phyloP scores from a whole-genome alignment of 192 early-diverging fungal species.

The Podila clonocystis region DNA sequence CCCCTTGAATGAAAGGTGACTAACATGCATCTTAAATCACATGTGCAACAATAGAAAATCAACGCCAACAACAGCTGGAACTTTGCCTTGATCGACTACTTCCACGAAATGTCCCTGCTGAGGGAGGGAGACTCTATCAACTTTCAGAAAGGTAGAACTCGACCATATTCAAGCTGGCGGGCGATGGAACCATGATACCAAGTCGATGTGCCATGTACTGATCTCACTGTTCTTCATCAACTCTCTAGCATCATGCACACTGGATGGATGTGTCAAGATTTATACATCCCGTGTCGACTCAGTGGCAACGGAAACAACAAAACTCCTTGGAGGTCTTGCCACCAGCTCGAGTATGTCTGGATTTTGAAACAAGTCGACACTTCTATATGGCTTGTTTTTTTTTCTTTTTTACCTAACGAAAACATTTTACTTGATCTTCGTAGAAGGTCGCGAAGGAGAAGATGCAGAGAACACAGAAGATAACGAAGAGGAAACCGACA shows the following conservation, averaged over 20 bases:
- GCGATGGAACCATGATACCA: neutral
- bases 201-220: neutral
- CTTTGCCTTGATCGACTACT: constrained; percentile 98
- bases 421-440: neutral
- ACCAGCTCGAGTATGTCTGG: constrained; percentile 68
- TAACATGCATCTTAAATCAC: neutral
- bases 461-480: constrained; percentile 50
- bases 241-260: constrained; percentile 85
- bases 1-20: neutral
- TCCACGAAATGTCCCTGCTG: constrained; percentile 93
- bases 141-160: constrained; percentile 79
- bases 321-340: constrained; percentile 87
- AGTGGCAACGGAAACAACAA: constrained; percentile 91
- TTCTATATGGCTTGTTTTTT: neutral
- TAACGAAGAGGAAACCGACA: constrained; percentile 57
- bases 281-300: constrained; percentile 98
- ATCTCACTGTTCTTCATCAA: neutral
- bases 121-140: constrained; percentile 98
- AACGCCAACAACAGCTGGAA: constrained; percentile 96
- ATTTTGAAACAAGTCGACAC: neutral
- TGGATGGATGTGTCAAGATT: constrained; percentile 97
- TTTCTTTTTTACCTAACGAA: neutral
- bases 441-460: constrained; percentile 30
- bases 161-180: no score
- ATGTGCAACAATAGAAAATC: constrained; percentile 77